These are phyloP conservation scores for Daldinia childiae DNA, from an alignment of 495 filamentous ascomycete species.

Conservation along the genomic window DNA sequence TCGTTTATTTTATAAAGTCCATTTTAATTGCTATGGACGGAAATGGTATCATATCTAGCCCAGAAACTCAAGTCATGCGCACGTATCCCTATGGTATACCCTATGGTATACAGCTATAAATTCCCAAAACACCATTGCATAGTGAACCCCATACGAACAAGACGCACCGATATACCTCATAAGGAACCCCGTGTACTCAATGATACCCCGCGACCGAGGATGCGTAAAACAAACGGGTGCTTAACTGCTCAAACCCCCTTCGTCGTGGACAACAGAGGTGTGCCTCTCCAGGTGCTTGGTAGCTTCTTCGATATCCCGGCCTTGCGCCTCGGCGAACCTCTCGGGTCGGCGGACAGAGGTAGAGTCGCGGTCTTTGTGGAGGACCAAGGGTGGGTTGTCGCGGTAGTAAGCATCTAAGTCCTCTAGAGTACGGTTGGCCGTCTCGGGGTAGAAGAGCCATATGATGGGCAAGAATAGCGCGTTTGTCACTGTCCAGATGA, in stretches of 20 bases:
- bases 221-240: not conserved
- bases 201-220: not conserved
- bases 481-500: constrained; percentile 72
- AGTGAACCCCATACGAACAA: not conserved
- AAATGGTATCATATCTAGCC: constrained; percentile 2
- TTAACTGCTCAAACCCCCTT: constrained; percentile 22
- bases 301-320: constrained; percentile 42
- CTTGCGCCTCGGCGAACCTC: constrained; percentile 30
- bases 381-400: constrained; percentile 53
- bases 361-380: constrained; percentile 48
- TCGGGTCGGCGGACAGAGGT: constrained; percentile 40
- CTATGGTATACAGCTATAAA: no score
- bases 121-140: not conserved
- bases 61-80: not conserved
- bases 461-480: constrained; percentile 66
- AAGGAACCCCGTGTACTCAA: not conserved
- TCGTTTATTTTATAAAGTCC: not conserved
- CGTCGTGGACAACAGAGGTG: constrained; percentile 24
- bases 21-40: not conserved
- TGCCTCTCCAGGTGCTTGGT: constrained; percentile 25
- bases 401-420: constrained; percentile 59
- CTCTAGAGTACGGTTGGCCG: constrained; percentile 57
- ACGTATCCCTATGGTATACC: not conserved
- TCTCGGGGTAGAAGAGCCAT: constrained; percentile 70
- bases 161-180: not conserved